Base-by-base conservation (phyloP, 1,284 basidiomycete genomes). In the Malassezia sympodialis region DNA sequence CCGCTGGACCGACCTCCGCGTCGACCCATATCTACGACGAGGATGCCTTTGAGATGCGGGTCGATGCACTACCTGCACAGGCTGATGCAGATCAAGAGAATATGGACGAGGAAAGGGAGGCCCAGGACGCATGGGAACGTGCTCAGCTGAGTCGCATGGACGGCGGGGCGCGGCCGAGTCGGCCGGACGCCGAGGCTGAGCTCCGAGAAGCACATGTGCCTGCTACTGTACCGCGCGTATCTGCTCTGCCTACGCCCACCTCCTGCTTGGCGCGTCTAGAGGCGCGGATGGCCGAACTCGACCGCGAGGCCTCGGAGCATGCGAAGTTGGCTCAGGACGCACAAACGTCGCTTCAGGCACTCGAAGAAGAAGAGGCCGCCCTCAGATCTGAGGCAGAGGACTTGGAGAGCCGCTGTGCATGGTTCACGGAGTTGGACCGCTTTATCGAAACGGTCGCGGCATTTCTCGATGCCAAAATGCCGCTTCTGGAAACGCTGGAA, bases 91-190 rank as follows among this genome's bases (percentile, higher is more conserved):
- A 42, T 23, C 28, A 19, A 6, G 65, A 86, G 83, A 82, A 85
- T 76, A 37, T 35, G 31, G 84, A 86, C 75, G 83, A 86, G 61
- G 82, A 82, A 48, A 82, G 82, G 53, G 84, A 86, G 31, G 80
- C 82, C 63, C 79, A 77, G 54, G 53, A 56, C 5, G 54, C 42
- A 23, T 75, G 66, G 66, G 68, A 69, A 43, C 46, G 49, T 3
- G 63, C 66, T 0, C 68, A 69, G 53, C 28, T 69, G 42, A 51
- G 59, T 8, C 60, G 65, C 0, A 63, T 63, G 31, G 62, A 59
- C 47, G 23, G 31, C 17, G 34, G 43, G 34, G 14, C 17, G 41
- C 15, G 31, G 19, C 27, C 28, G 15, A 17, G 21, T 51, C 24
- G 30, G 19, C 39, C 8, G 8, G 35, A 39, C 17, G 21, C 10